phyloP scores from a whole-genome alignment of 2,329 filamentous ascomycete genomes.

The Neonectria ditissima region DNA sequence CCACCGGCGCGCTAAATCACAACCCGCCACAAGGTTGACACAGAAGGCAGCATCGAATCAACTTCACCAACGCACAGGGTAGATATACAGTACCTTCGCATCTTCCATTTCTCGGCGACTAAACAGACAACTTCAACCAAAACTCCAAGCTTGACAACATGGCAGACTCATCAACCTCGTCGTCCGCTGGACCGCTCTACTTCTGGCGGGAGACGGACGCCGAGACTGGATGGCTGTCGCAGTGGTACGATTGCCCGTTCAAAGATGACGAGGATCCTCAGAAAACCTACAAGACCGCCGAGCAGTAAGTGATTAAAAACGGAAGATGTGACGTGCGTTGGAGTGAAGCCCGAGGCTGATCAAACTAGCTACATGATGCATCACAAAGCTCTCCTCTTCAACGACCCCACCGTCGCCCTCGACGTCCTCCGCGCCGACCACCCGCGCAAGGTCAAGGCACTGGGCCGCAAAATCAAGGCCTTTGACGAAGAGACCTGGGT shows the following conservation, averaged over 20 bases:
- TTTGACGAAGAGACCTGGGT: conserved; percentile 67
- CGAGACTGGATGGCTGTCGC: conserved; percentile 67
- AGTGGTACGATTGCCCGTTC: conserved; percentile 70
- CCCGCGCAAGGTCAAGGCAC: conserved; percentile 62
- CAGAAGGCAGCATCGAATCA: conserved; percentile 6
- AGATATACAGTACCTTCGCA: conserved; percentile 18
- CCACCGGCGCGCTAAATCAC: conserved; percentile 20
- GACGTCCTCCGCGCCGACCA: conserved; percentile 60
- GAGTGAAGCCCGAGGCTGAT: neutral
- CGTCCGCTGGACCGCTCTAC: conserved; percentile 49
- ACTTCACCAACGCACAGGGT: neutral
- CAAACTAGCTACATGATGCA: conserved; percentile 65
- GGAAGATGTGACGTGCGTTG: neutral
- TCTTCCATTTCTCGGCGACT: neutral
- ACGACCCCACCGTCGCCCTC: conserved; percentile 56
- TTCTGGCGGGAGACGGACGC: conserved; percentile 63
- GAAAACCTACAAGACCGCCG: conserved; percentile 61
- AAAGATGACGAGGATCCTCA: conserved; percentile 50
- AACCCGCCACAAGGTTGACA: conserved; percentile 24
- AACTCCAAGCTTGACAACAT: conserved; percentile 7
- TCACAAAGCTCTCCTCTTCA: conserved; percentile 63
- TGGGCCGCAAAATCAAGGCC: conserved; percentile 66
- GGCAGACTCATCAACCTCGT: conserved; percentile 19
- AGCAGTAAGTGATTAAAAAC: conserved; percentile 57
- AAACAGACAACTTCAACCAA: neutral